Evolutionary conservation across 306 rosid species (phyloP), one percentile per base, ranked within the genome.

Genomic region (Morella rubra): DNA sequence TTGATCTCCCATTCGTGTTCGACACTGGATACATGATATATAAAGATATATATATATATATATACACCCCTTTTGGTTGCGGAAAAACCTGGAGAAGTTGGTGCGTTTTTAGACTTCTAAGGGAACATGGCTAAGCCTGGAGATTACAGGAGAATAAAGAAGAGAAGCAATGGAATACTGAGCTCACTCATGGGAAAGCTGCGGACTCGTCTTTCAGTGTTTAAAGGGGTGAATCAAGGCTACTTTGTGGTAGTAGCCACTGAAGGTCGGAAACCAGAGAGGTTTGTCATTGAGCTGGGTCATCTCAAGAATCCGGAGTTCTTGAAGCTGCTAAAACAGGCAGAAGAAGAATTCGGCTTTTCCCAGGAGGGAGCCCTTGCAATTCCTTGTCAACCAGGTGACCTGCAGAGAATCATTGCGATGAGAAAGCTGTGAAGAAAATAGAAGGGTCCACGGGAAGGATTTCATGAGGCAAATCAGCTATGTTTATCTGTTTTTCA

Each of bases 201-300:
- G 78, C 80, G 47, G 49, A 46, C n/a, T 27, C 22, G 53, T 5
- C 71, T 71, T 16, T 77, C 80, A 58, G 52, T 50, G 69, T 2
- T 41, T 52, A 85, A 82, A 76, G 84, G 81, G 3, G 86, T 77
- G 81, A 85, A 85, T 47, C 76, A 74, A 12, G 89, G 86, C 1
- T 84, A 85, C 59, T 85, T 85, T 80, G 84, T 85, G 66, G 89
- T 82, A 70, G 69, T 80, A 70, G 84, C 86, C 56, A 85, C 81
- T 0, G 12, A 77, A 79, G 86, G 84, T 3, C 71, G 89, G 86
- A 85, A 79, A 42, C 70, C 78, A 44, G 81, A 85, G 71, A 20
- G 82, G 15, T 82, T 82, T 37, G 70, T 55, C 0, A 52, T 82
- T 65, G 75, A 82, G 19, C 56, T 82, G 74, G 79, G 74, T 22